Conservation (phyloP, 192 early-diverging fungal genomes). For the Funneliformis geosporum region DNA sequence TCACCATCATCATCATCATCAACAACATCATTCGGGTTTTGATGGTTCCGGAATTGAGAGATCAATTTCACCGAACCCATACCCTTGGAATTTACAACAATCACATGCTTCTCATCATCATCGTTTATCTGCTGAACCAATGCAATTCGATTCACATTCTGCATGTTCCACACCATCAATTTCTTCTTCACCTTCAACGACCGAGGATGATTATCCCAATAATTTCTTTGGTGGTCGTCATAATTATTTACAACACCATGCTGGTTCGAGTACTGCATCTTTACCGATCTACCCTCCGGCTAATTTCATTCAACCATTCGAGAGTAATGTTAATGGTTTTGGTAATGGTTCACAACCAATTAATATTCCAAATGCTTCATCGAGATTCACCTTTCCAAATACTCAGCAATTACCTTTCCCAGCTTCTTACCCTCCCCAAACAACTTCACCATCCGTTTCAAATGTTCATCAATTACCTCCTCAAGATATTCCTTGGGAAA, state of each 20-base stretch:
- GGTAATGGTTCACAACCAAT: constrained; percentile 20
- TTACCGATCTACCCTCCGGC: constrained; percentile 23
- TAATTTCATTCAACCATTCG: constrained; percentile 25
- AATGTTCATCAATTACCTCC: constrained; percentile 18
- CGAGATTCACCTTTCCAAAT: constrained; percentile 22
- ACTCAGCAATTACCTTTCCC: constrained; percentile 23
- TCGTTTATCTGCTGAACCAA: no score
- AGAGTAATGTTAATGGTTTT: neutral
- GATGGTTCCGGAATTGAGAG: constrained; percentile 7
- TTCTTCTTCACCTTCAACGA: constrained; percentile 32
- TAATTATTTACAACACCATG: constrained; percentile 3
- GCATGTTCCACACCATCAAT: constrained; percentile 31
- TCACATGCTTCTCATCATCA: constrained; percentile 19
- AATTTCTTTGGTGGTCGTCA: constrained; percentile 1
- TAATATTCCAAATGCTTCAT: constrained; percentile 24
- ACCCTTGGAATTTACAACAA: constrained; percentile 27
- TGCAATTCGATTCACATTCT: constrained; percentile 29
- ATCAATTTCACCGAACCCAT: constrained; percentile 23
- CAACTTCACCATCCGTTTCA: neutral
- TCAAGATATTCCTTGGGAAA: constrained; percentile 33
- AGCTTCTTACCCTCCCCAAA: constrained; percentile 28
- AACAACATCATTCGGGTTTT: neutral
- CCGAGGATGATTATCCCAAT: constrained; percentile 25
- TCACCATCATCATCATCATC: constrained; percentile 28
- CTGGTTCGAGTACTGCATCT: constrained; percentile 1